These are phyloP conservation scores for Epichloe sp. DNA, from an alignment of 2,329 filamentous ascomycete genomes.

Conservation along the genomic window DNA sequence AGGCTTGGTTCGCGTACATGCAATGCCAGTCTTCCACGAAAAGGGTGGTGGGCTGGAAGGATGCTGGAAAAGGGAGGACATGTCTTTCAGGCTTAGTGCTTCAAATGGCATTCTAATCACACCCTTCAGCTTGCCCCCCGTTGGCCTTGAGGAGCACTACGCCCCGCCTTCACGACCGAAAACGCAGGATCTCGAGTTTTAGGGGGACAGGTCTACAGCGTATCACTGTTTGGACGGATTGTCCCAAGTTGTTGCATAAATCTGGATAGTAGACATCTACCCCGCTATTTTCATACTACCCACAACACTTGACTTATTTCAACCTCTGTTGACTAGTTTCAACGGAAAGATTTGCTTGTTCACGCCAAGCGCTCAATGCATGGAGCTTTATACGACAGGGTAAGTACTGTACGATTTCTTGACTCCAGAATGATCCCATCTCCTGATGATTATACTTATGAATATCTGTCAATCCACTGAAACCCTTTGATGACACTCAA, in stretches of 20 bases:
- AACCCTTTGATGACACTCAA: slow-evolving; percentile 30
- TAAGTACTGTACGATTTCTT: background rate
- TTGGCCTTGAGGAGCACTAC: slow-evolving; percentile 1
- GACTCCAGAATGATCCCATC: background rate
- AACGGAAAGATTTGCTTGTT: background rate
- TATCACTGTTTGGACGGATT: no score
- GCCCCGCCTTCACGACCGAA: slow-evolving; percentile 24
- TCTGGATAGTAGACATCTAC: background rate
- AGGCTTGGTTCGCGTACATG: slow-evolving; percentile 73
- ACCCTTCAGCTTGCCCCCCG: slow-evolving; percentile 71
- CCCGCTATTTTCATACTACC: background rate
- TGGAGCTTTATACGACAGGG: background rate
- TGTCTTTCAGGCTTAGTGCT: slow-evolving; percentile 80
- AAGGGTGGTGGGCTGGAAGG: slow-evolving; percentile 66
- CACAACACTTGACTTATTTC: background rate
- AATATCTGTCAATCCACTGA: slow-evolving; percentile 51
- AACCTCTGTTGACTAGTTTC: background rate
- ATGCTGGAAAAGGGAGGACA: slow-evolving; percentile 62
- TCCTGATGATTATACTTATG: slow-evolving; percentile 35
- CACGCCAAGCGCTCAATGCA: background rate
- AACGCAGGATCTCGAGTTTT: slow-evolving; percentile 60
- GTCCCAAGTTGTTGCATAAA: background rate
- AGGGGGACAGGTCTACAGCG: slow-evolving; percentile 11
- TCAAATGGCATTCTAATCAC: slow-evolving; percentile 70
- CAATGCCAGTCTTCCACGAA: slow-evolving; percentile 74